Evolutionary conservation across 805 yeast species (phyloP).

Genomic region (Metschnikowia sp.): DNA sequence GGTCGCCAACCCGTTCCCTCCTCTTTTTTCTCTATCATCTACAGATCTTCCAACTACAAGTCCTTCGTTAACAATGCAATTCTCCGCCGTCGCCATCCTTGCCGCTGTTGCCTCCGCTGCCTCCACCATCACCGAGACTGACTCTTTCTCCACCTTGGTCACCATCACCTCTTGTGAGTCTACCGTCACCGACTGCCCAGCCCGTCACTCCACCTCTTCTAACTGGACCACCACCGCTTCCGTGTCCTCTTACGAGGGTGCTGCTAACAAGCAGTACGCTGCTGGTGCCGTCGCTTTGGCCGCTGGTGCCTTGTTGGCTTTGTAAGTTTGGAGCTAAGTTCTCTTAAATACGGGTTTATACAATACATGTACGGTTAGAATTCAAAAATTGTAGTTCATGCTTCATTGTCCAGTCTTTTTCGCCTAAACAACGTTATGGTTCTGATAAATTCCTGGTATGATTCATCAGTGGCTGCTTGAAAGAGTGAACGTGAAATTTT

Average conservation of each 20-base stretch:
- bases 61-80: conserved; percentile 40
- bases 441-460: no score
- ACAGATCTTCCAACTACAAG: conserved; percentile 27
- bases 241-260: conserved; percentile 32
- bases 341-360: background rate
- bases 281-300: conserved; percentile 48
- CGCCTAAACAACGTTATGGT: no score
- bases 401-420: no score
- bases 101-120: conserved; percentile 37
- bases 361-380: conserved; percentile 4
- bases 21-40: conserved; percentile 18
- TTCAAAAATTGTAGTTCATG: background rate
- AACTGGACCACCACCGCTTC: conserved; percentile 22
- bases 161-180: conserved; percentile 47
- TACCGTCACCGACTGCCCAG: conserved; percentile 49
- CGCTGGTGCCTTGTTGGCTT: conserved; percentile 45
- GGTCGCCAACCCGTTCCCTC: background rate
- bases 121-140: conserved; percentile 28
- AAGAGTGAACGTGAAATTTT: no score
- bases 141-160: conserved; percentile 32
- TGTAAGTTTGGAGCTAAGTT: conserved; percentile 18
- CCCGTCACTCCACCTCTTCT: conserved; percentile 14
- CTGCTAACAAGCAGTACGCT: conserved; percentile 33
- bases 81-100: conserved; percentile 37
- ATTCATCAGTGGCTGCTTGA: no score